Percentiles rank a stretch among this genome's conserved stretches.
Evolutionary conservation across 306 rosid genomes (phyloP).

Genomic region (Vigna reflexopilosa): DNA sequence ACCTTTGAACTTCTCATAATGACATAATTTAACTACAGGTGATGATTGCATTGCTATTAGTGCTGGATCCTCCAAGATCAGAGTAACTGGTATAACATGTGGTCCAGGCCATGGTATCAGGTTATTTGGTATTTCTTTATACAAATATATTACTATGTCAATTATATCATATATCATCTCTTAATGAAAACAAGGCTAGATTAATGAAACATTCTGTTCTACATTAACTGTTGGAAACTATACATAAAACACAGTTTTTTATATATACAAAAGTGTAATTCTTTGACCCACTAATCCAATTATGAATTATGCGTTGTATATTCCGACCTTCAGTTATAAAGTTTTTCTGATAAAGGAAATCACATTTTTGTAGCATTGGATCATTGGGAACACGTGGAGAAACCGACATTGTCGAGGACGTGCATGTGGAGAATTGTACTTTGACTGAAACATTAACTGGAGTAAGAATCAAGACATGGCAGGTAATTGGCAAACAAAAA

Average conservation of each 20-base stretch:
- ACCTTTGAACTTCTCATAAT: slow-evolving; percentile 13
- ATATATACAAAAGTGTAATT: not conserved
- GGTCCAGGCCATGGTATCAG: slow-evolving; percentile 77
- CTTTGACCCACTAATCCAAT: not conserved
- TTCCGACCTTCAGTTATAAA: not conserved
- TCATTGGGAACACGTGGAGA: slow-evolving; percentile 64
- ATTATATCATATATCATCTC: no score
- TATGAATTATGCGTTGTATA: not conserved
- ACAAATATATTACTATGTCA: no score
- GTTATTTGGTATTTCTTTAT: slow-evolving; percentile 37
- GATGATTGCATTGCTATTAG: slow-evolving; percentile 64
- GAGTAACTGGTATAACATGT: slow-evolving; percentile 48
- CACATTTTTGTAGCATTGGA: slow-evolving; percentile 57
- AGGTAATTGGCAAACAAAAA: slow-evolving; percentile 49
- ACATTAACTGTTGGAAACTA: not conserved
- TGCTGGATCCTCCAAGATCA: slow-evolving; percentile 54
- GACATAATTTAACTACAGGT: slow-evolving; percentile 38
- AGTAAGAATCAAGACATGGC: slow-evolving; percentile 74
- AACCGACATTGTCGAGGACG: slow-evolving; percentile 53
- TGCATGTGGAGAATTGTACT: slow-evolving; percentile 59
- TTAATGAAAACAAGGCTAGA: slow-evolving; percentile 1
- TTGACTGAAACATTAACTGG: slow-evolving; percentile 59
- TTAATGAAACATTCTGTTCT: not conserved
- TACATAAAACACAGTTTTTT: not conserved
- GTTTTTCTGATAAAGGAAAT: slow-evolving; percentile 2